phyloP scores from a whole-genome alignment of 2,329 filamentous ascomycete species.

The Ophiostoma sp. region DNA sequence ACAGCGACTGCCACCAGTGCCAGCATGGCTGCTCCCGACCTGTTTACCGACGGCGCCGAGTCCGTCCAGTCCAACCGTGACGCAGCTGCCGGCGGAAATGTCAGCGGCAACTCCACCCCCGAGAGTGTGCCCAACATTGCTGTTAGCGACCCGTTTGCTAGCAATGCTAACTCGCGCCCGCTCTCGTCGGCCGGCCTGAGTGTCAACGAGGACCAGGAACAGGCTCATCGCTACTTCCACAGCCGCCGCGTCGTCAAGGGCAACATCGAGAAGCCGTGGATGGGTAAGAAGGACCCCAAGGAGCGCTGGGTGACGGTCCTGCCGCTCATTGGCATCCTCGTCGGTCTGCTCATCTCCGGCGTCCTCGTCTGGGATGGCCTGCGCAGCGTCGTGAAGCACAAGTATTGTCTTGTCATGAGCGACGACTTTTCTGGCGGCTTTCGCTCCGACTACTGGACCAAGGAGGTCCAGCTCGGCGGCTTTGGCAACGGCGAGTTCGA shows the following conservation, averaged over 20 bases:
- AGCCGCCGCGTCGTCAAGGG: conserved; percentile 67
- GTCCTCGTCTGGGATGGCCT: conserved; percentile 73
- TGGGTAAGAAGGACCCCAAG: conserved; percentile 58
- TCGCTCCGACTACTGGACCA: conserved; percentile 60
- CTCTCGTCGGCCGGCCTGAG: conserved; percentile 39
- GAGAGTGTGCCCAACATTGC: conserved; percentile 26
- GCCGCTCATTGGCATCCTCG: conserved; percentile 62
- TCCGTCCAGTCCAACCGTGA: conserved; percentile 28
- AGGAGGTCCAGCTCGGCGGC: conserved; percentile 69
- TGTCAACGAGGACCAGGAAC: conserved; percentile 33
- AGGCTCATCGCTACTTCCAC: conserved; percentile 59
- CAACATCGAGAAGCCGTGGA: conserved; percentile 71
- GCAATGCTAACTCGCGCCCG: conserved; percentile 37
- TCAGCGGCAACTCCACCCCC: conserved; percentile 26
- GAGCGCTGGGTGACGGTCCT: conserved; percentile 86
- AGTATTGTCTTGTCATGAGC: conserved; percentile 62
- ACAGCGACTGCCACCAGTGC: not conserved
- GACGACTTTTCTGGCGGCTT: conserved; percentile 60
- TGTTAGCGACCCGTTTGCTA: conserved; percentile 42
- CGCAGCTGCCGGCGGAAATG: conserved; percentile 16
- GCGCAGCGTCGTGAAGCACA: conserved; percentile 64
- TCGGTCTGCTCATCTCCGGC: conserved; percentile 63
- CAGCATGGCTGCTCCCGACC: conserved; percentile 31
- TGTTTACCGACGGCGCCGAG: conserved; percentile 39
- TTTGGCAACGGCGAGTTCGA: conserved; percentile 80